Conservation (phyloP, 139 green algal genomes). For the Micractinium conductrix region DNA sequence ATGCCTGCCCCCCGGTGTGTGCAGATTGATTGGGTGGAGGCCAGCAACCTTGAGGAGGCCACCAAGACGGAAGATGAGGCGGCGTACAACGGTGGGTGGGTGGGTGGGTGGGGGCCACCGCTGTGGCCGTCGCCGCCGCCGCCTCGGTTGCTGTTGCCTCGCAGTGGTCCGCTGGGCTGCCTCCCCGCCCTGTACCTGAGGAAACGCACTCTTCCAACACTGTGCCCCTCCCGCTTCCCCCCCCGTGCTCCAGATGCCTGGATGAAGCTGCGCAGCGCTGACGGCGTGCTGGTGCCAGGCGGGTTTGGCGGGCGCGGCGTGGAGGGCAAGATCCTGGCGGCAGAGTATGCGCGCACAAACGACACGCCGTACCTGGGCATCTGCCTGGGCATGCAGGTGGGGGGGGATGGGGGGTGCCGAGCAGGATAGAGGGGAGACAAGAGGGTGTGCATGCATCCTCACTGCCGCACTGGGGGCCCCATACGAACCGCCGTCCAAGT, state of each 20-base stretch:
- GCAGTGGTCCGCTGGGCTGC: too few relatives aligned
- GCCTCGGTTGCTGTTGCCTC: background rate
- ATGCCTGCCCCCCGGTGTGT: too few relatives aligned
- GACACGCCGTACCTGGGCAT: constrained; percentile 96
- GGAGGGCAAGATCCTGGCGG: constrained; percentile 95
- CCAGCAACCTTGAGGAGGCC: constrained; percentile 81
- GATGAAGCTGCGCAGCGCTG: constrained; percentile 62
- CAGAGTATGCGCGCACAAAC: constrained; percentile 85
- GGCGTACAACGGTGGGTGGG: constrained; percentile 56
- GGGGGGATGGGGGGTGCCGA: background rate
- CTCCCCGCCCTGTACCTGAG: background rate
- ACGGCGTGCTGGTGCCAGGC: constrained; percentile 96
- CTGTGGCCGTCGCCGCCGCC: too few relatives aligned
- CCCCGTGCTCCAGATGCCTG: constrained; percentile 39
- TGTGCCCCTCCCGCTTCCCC: background rate
- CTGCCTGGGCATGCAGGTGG: constrained; percentile 97
- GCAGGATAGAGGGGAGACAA: background rate
- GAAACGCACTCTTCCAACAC: too few relatives aligned
- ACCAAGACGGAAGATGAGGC: constrained; percentile 56
- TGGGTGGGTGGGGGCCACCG: background rate
- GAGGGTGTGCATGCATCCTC: background rate
- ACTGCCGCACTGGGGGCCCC: background rate
- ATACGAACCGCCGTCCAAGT: background rate
- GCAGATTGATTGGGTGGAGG: constrained; percentile 97
- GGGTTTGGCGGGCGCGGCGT: constrained; percentile 94